Base-by-base conservation (phyloP, 805 yeast genomes). In the Spencermartinsiella europaea region DNA sequence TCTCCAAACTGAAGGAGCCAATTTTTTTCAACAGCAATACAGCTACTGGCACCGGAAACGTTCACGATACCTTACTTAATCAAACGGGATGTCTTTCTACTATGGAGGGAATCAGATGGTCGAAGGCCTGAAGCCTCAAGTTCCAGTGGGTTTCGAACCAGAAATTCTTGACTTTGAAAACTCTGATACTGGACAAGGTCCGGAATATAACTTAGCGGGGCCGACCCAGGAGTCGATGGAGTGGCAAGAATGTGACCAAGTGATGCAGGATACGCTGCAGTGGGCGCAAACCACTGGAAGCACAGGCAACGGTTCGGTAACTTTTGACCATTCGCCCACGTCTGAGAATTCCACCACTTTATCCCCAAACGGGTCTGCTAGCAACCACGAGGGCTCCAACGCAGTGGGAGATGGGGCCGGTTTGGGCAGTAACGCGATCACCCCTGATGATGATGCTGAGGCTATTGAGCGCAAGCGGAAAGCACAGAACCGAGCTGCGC, bases 401-500 rank as follows among this genome's bases (percentile, higher is more conserved):
- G 31, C 10, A 7, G 10, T 7, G 31, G 10, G 10, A 12, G 31
- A 12, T 12, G 17, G 20, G 4, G 33, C 8, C 14, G 19, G 8
- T 21, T 40, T 10, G 8, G 21, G 19, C 47, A 22, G 27, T 37
- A 38, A 36, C 34, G 43, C 37, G n/a, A 21, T 33, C 34, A 35
- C 34, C 7, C 40, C 27, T 34, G 55, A 49, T 14, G 49, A 40
- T 22, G 53, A 42, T 27, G 25, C 43, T 14, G 66, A 67, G 35
- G 76, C 79, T 49, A 56, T 77, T 4, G 73, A 72, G 16, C 68
- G 74, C 52, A 80, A 78, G 61, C 74, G 85, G 44, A 84, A 80
- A 59, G 88, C 87, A 2, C 93, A 83, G 61, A 85, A 86, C 60
- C 71, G 95, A 57, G 90, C 90, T 8, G 95, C 95, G 1, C 95